Evolutionary conservation across 139 green algal genomes (phyloP), one percentile per base, ranked within the genome.

Genomic region (Pseudopediastrum boryanum): DNA sequence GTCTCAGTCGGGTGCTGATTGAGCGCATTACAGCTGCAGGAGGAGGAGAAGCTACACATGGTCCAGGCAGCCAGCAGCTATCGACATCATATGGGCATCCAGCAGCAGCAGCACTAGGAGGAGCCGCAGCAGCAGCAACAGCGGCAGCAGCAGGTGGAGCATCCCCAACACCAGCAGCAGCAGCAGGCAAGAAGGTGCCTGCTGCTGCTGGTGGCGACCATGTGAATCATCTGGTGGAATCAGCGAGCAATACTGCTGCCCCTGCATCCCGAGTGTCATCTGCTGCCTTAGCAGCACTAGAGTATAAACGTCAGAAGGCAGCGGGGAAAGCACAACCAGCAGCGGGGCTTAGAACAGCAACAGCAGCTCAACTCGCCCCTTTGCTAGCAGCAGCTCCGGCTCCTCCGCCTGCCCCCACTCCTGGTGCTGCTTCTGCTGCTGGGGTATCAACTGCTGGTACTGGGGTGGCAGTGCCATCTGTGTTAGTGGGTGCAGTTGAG

Each of bases 401-500:
- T 21, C 54, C 58, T 27, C 25, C 54, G n/a, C 71, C 71, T 8
- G n/a, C 54, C 8, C 54, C 54, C 19, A 54, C 71, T 19, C 54
- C 71, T 46, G 71, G 71, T 4, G 58, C 43, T 43, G 21, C 48
- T 23, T 25, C 71, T 48, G 39, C 35, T 23, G 39, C 19, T n/a
- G 39, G 25, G 35, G 64, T 41, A 72, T 39, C 64, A 51, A n/a
- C 39, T 50, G 62, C 31, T 21, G n/a, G 62, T 43, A 3, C 27
- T 21, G 70, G 51, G 66, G 70, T 36, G 66, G 51, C 70, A 77
- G 70, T 38, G 8, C 38, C 25, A 23, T 27, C 33, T 9, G 51
- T 42, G 33, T 36, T 76, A n/a, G 29, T 78, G n/a, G 71, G 36
- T 29, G 16, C 64, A 19, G 71, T 78, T 12, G 71, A 78, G 71